Evolutionary conservation across 2,329 filamentous ascomycete genomes (phyloP).

Genomic region (Microdochium paspali): DNA sequence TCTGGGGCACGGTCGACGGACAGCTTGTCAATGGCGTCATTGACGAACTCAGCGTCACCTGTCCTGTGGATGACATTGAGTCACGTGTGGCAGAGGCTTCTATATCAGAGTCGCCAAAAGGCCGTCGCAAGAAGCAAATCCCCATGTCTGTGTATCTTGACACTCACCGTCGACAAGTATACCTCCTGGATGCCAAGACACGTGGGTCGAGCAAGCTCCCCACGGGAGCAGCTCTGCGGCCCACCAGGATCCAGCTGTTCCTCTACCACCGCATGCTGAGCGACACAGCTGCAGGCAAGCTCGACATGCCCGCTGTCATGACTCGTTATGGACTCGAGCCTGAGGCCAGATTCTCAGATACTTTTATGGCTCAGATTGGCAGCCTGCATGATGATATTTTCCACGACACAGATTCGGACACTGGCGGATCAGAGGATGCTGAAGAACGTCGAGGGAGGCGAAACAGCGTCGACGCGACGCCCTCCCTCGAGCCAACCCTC

Average conservation of each 20-base stretch:
- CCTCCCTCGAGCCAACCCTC: slow-evolving; percentile 4
- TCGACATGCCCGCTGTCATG: slow-evolving; percentile 63
- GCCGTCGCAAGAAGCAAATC: slow-evolving; percentile 18
- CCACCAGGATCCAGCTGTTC: slow-evolving; percentile 79
- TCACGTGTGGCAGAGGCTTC: slow-evolving; percentile 26
- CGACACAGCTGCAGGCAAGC: slow-evolving; percentile 58
- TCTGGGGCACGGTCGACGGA: slow-evolving; percentile 79
- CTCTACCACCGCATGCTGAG: slow-evolving; percentile 82
- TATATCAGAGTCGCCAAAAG: slow-evolving; percentile 15
- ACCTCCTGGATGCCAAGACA: slow-evolving; percentile 86
- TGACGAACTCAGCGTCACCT: slow-evolving; percentile 71
- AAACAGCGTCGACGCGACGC: not conserved
- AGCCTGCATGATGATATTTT: slow-evolving; percentile 58
- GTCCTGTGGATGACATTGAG: slow-evolving; percentile 65
- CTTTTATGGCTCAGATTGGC: slow-evolving; percentile 68
- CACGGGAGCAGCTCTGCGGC: slow-evolving; percentile 54
- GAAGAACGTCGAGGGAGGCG: slow-evolving; percentile 3
- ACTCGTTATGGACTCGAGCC: slow-evolving; percentile 61
- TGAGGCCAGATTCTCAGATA: slow-evolving; percentile 61
- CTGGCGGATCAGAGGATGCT: slow-evolving; percentile 15
- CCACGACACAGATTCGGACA: slow-evolving; percentile 29
- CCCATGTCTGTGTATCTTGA: slow-evolving; percentile 31
- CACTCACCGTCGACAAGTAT: slow-evolving; percentile 34
- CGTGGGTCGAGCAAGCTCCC: slow-evolving; percentile 57
- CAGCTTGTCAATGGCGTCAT: slow-evolving; percentile 84